Conservation (phyloP, 192 early-diverging fungal genomes). For the Phycomyces nitens region DNA sequence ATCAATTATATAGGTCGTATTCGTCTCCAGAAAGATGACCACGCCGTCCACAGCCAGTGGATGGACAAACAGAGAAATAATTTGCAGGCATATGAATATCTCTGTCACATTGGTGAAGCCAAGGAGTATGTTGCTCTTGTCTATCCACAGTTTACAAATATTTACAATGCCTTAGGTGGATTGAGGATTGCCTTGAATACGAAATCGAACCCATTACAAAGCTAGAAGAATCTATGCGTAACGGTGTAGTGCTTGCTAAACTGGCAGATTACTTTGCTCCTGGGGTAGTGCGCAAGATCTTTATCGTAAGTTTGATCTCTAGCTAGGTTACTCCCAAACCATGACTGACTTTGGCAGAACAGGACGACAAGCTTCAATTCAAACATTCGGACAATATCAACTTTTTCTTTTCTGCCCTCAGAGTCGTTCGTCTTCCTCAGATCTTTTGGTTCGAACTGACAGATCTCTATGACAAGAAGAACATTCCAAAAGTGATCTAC, state of each 20-base stretch:
- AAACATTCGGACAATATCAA: constrained; percentile 98
- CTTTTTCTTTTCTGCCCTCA: constrained; percentile 81
- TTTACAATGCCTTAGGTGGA: constrained; percentile 66
- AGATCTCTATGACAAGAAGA: constrained; percentile 98
- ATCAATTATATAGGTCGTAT: constrained; percentile 17
- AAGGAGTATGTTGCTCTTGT: constrained; percentile 72
- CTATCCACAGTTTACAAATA: neutral
- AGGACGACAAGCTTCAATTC: constrained; percentile 82
- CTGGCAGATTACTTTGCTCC: constrained; percentile 85
- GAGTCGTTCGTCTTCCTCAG: constrained; percentile 77
- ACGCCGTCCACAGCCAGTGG: constrained; percentile 30
- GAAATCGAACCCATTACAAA: constrained; percentile 72
- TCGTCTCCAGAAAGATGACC: constrained; percentile 22
- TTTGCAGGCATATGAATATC: constrained; percentile 97
- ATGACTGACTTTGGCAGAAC: neutral
- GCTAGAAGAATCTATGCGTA: constrained; percentile 88
- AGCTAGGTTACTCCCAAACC: no score
- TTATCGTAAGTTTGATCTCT: constrained; percentile 45
- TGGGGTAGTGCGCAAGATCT: constrained; percentile 80
- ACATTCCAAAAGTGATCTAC: constrained; percentile 98
- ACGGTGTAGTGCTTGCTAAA: constrained; percentile 88
- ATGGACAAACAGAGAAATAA: constrained; percentile 78
- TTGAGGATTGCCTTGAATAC: constrained; percentile 86
- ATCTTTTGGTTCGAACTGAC: constrained; percentile 97
- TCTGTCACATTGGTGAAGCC: constrained; percentile 98